These are phyloP conservation scores for Sambucus nigra DNA, from an alignment of 129 eudicot species.

Conservation along the genomic window DNA sequence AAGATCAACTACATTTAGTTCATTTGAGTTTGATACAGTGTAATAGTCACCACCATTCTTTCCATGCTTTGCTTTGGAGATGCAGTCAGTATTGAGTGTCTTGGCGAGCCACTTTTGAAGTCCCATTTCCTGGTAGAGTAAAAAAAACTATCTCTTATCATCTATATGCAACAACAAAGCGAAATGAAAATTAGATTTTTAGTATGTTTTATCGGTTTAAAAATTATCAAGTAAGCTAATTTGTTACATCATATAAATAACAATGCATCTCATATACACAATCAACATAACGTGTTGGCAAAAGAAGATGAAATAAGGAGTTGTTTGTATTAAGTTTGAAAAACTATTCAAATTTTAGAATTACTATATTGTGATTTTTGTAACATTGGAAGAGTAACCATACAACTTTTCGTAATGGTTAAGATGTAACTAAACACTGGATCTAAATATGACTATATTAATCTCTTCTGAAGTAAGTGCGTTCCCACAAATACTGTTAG, in stretches of 20 bases:
- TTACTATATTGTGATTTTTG: no score
- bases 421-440: no score
- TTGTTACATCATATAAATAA: neutral
- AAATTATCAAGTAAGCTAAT: neutral
- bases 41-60: neutral
- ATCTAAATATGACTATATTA: no score
- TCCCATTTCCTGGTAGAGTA: constrained; percentile 39
- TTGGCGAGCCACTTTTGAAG: constrained; percentile 23
- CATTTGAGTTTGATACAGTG: neutral
- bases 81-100: constrained; percentile 17
- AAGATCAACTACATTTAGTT: constrained; percentile 14
- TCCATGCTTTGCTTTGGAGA: constrained; percentile 31
- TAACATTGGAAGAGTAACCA: no score
- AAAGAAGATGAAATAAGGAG: no score
- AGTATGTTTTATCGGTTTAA: neutral
- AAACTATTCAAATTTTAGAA: no score
- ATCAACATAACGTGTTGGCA: neutral
- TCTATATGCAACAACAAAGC: constrained; percentile 14
- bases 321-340: no score
- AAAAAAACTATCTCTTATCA: constrained; percentile 28
- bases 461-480: no score
- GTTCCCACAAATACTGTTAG: no score
- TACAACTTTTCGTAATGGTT: no score
- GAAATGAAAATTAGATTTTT: neutral
- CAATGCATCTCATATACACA: neutral